These are phyloP conservation scores for Graphilbum fragrans DNA, from an alignment of 2,329 filamentous ascomycete species.

Conservation along the genomic window DNA sequence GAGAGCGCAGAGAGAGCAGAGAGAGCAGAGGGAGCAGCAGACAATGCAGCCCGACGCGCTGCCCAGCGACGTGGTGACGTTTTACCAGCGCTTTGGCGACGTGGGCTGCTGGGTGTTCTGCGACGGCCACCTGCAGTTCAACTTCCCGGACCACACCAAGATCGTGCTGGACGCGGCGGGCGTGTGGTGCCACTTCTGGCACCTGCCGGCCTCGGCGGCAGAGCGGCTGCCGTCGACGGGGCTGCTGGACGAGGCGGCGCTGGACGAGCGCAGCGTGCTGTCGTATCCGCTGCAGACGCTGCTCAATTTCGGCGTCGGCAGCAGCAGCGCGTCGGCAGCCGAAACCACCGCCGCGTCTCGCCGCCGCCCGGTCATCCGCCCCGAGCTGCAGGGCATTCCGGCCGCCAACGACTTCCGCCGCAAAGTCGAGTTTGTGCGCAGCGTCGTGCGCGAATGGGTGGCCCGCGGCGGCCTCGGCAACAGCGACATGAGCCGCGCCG, in stretches of 20 bases:
- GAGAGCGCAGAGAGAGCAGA: constrained; percentile 16
- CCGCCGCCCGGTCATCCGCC: constrained; percentile 47
- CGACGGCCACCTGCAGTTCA: constrained; percentile 71
- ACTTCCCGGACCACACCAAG: constrained; percentile 83
- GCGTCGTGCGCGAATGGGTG: constrained; percentile 60
- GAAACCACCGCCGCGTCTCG: constrained; percentile 33
- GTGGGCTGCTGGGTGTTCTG: constrained; percentile 74
- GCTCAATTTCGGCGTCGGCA: constrained; percentile 48
- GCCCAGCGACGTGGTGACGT: constrained; percentile 53
- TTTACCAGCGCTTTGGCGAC: constrained; percentile 71
- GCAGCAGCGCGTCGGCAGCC: constrained; percentile 22
- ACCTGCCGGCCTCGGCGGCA: constrained; percentile 60
- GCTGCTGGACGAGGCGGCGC: constrained; percentile 56
- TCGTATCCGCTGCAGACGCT: constrained; percentile 63
- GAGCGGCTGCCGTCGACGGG: constrained; percentile 51
- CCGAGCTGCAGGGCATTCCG: constrained; percentile 51
- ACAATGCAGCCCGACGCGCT: constrained; percentile 24
- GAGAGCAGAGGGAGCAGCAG: not conserved
- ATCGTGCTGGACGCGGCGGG: constrained; percentile 64
- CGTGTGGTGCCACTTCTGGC: constrained; percentile 67
- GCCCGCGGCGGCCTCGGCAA: constrained; percentile 57
- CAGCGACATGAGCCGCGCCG: constrained; percentile 43
- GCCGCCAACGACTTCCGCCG: constrained; percentile 59
- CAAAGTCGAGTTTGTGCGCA: constrained; percentile 62
- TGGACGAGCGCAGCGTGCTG: constrained; percentile 58